Base-by-base conservation (phyloP, 495 filamentous ascomycete species). In the Penicillium bovifimosum region DNA sequence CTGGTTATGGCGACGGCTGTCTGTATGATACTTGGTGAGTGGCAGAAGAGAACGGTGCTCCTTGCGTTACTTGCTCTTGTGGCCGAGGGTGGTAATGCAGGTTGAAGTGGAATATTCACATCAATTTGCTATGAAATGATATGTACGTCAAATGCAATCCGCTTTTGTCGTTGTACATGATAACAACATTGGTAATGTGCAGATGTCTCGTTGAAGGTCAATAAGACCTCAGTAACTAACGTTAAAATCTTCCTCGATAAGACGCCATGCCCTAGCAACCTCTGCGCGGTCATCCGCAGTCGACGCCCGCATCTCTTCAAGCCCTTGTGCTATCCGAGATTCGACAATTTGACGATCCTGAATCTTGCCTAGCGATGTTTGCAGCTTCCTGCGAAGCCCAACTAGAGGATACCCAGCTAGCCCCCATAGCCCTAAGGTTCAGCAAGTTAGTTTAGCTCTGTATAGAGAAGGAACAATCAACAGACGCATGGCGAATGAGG, bases 341-440 rank as follows among this genome's bases (percentile, higher is more conserved):
- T 47, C 3, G 0, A 66, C 31, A 26, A 66, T 59, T 17, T 43
- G 43, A 2, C 45, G 14, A 34, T 61, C 52, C 35, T 58, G 50
- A 1, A 36, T 52, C 29, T 47, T 63, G 16, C 63, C 60, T 9
- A 66, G 14, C n/a, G 78, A 56, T 10, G 79, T 83, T 28, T 83
- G 75, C 13, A 91, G 73, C 56, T 87, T 82, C 27, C 86, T 82
- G 63, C 88, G 84, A 4, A 92, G 72, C 1, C 89, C 89, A 50
- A 80, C 80, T 73, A 88, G 78, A 2, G 85, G 78, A 52, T 90
- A 90, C 1, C 84, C 87, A 0, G 84, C 81, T 4, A 91, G 59
- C 5, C 80, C 77, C 76, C 80, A 88, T 7, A 88, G 55, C 3
- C 63, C 67, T 70, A 20, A 8, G 27, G 71, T 67, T 77, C 0